phyloP scores from a whole-genome alignment of 2,329 filamentous ascomycete genomes.

The Neonectria magnoliae region DNA sequence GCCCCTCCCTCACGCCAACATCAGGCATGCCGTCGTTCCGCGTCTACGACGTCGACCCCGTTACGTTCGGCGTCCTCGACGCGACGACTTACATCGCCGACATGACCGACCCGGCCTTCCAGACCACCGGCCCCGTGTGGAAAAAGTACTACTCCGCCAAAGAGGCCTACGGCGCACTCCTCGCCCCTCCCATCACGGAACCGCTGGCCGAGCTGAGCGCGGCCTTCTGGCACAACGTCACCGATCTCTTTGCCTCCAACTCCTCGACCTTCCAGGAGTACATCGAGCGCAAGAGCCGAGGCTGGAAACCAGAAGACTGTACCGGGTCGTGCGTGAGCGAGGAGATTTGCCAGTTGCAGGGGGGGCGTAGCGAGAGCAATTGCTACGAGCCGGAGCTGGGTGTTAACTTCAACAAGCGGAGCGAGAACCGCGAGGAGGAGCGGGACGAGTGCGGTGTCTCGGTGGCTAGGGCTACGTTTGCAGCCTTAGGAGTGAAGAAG shows the following conservation, averaged over 20 bases:
- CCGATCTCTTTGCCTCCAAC: slow-evolving; percentile 57
- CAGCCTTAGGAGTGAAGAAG: slow-evolving; percentile 39
- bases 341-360: slow-evolving; percentile 64
- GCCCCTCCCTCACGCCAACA: slow-evolving; percentile 63
- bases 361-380: slow-evolving; percentile 62
- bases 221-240: slow-evolving; percentile 69
- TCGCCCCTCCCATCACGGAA: slow-evolving; percentile 52
- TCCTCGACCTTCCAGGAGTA: slow-evolving; percentile 57
- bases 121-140: slow-evolving; percentile 60
- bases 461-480: slow-evolving; percentile 40
- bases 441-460: slow-evolving; percentile 46
- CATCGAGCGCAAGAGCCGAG: slow-evolving; percentile 58
- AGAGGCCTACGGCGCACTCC: slow-evolving; percentile 59
- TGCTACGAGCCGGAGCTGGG: slow-evolving; percentile 54
- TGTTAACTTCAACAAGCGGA: slow-evolving; percentile 48
- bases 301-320: slow-evolving; percentile 55
- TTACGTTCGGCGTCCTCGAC: slow-evolving; percentile 65
- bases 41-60: slow-evolving; percentile 67
- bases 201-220: slow-evolving; percentile 59
- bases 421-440: slow-evolving; percentile 28
- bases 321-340: slow-evolving; percentile 52
- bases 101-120: slow-evolving; percentile 56
- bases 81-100: slow-evolving; percentile 64
- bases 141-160: slow-evolving; percentile 66
- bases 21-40: slow-evolving; percentile 67